Evolutionary conservation across 2,329 filamentous ascomycete genomes (phyloP).

Genomic region (Metarhizium brunneum): DNA sequence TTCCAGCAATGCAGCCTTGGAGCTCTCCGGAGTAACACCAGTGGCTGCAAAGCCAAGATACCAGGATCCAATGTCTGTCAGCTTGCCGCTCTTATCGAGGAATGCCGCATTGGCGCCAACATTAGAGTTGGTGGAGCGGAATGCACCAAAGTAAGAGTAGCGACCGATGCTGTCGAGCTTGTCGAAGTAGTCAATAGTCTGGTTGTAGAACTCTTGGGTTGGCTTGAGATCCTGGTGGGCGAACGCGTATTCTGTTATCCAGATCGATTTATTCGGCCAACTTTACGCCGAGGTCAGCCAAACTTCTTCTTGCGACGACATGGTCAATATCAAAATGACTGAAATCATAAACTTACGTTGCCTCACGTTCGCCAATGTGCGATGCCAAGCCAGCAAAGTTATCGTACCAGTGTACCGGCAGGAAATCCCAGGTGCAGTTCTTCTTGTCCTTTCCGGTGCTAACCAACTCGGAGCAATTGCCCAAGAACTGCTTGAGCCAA

Average conservation of each 20-base stretch:
- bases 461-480: constrained; percentile 51
- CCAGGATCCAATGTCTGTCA: constrained; percentile 70
- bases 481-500: constrained; percentile 61
- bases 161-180: constrained; percentile 43
- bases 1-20: constrained; percentile 3
- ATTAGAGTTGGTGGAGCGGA: constrained; percentile 60
- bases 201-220: constrained; percentile 61
- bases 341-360: constrained; percentile 19
- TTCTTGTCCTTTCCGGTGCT: constrained; percentile 26
- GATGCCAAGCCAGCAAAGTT: constrained; percentile 59
- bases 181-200: constrained; percentile 58
- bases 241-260: constrained; percentile 71
- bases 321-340: background rate
- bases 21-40: constrained; percentile 29
- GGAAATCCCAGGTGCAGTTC: constrained; percentile 54
- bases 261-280: constrained; percentile 54
- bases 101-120: constrained; percentile 66
- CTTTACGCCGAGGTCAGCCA: constrained; percentile 19
- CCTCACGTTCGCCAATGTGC: constrained; percentile 47
- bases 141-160: constrained; percentile 71
- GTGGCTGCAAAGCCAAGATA: constrained; percentile 55
- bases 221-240: constrained; percentile 44
- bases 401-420: constrained; percentile 61
- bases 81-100: constrained; percentile 54
- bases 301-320: too few species aligned